These are phyloP conservation scores for Boletus rufocinnamomeus DNA, from an alignment of 768 basidiomycete species.

Conservation along the genomic window DNA sequence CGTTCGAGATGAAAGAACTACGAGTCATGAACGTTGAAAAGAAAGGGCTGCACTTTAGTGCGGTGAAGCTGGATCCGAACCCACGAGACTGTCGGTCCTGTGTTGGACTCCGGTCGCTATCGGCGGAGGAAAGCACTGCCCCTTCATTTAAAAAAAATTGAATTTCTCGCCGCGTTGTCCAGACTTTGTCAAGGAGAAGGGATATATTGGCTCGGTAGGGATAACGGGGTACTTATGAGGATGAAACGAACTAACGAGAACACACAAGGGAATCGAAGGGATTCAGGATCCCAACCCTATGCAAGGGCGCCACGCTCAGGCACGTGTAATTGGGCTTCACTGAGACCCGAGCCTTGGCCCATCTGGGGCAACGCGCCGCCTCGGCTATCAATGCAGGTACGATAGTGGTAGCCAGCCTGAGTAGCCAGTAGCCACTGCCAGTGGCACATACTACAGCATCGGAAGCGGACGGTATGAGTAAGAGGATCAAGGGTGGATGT, in stretches of 20 bases:
- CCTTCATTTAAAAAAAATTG: slow-evolving; percentile 12
- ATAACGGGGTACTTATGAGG: background rate
- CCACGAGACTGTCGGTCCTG: slow-evolving; percentile 5
- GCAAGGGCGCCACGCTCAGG: slow-evolving; percentile 14
- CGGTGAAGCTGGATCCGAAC: slow-evolving; percentile 3
- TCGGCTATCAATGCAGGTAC: background rate
- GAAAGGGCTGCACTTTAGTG: background rate
- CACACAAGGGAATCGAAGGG: too few relatives aligned
- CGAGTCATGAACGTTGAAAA: slow-evolving; percentile 6
- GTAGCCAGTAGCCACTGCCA: too few relatives aligned
- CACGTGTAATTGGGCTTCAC: slow-evolving; percentile 9
- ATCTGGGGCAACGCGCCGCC: background rate
- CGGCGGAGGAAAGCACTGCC: slow-evolving; percentile 16
- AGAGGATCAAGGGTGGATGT: background rate
- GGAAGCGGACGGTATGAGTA: background rate
- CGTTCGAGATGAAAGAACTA: background rate
- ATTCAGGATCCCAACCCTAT: background rate
- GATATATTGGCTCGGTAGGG: slow-evolving; percentile 2
- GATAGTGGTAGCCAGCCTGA: background rate
- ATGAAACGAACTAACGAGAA: slow-evolving; percentile 16
- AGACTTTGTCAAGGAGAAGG: slow-evolving; percentile 7
- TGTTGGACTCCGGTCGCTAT: slow-evolving; percentile 2
- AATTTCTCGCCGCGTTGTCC: background rate
- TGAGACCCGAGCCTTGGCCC: slow-evolving; percentile 12
- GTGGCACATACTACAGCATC: slow-evolving; percentile 1